phyloP scores from a whole-genome alignment of 805 yeast genomes.

The Yarrowia bubula region DNA sequence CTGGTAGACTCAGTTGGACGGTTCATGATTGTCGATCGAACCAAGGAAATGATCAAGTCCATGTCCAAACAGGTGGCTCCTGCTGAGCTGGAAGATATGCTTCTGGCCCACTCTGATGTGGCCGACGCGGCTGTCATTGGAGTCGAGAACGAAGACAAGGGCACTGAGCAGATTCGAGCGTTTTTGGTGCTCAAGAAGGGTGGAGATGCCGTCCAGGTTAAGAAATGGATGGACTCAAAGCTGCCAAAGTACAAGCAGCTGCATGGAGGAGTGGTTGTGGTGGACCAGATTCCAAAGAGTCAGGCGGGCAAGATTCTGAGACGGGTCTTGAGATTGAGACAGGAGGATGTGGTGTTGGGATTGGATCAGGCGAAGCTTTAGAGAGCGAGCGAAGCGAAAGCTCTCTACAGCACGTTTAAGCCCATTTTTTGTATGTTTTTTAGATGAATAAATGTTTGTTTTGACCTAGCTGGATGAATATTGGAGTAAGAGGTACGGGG shows the following conservation, averaged over 20 bases:
- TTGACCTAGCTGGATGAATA: too few species aligned
- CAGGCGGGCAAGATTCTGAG: conserved; percentile 94
- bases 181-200: conserved; percentile 34
- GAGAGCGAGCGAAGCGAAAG: too few species aligned
- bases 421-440: too few species aligned
- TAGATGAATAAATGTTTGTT: too few species aligned
- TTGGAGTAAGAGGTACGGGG: too few species aligned
- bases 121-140: conserved; percentile 91
- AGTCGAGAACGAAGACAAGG: conserved; percentile 59
- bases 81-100: conserved; percentile 87
- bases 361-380: neutral
- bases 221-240: conserved; percentile 40
- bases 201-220: conserved; percentile 32
- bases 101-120: conserved; percentile 68
- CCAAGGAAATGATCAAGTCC: conserved; percentile 42
- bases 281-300: conserved; percentile 86
- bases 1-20: conserved; percentile 46
- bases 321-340: conserved; percentile 70
- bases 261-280: conserved; percentile 56
- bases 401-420: too few species aligned
- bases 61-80: conserved; percentile 81
- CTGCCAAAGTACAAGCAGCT: conserved; percentile 43
- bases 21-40: conserved; percentile 45
- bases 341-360: conserved; percentile 31
- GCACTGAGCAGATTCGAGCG: conserved; percentile 59